A percentile compares a stretch with the other conserved stretches of the same genome.
These are phyloP conservation scores for Termitomyces sp. DNA, from an alignment of 768 basidiomycete species.

Conservation along the genomic window DNA sequence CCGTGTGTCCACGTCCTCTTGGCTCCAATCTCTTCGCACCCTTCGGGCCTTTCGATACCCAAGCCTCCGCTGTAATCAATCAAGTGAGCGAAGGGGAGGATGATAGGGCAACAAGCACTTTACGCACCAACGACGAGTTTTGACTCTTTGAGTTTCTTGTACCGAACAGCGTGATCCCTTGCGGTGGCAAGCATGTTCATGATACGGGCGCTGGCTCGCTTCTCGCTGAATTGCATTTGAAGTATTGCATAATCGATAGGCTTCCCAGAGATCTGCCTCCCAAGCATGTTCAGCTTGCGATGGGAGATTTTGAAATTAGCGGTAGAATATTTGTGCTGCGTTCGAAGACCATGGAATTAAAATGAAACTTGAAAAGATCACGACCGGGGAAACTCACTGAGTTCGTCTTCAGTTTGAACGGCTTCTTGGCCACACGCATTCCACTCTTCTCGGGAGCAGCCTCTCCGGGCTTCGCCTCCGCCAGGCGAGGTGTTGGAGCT, in stretches of 20 bases:
- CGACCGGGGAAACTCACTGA: constrained; percentile 22
- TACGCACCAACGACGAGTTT: constrained; percentile 82
- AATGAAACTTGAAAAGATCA: neutral
- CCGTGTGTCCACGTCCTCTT: constrained; percentile 79
- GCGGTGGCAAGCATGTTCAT: constrained; percentile 88
- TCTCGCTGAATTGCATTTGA: constrained; percentile 96
- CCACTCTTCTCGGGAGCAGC: neutral
- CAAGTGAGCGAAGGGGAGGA: constrained; percentile 1
- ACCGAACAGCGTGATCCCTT: constrained; percentile 77
- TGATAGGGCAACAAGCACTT: neutral
- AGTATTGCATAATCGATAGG: constrained; percentile 94
- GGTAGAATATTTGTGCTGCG: constrained; percentile 90
- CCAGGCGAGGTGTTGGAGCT: constrained; percentile 13
- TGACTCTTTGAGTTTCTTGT: constrained; percentile 69
- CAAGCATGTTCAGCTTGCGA: constrained; percentile 88
- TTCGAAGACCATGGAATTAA: neutral
- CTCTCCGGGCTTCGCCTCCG: constrained; percentile 1
- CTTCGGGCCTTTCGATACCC: constrained; percentile 85
- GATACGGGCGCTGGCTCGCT: constrained; percentile 81
- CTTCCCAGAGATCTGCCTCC: constrained; percentile 82
- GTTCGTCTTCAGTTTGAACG: constrained; percentile 26
- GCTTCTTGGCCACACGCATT: constrained; percentile 15
- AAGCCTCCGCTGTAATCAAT: constrained; percentile 70
- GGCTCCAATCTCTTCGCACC: constrained; percentile 69
- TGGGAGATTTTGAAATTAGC: constrained; percentile 92